Base-by-base conservation (phyloP, 1,139 yeast species). In the Suhomyces yuchorum region DNA sequence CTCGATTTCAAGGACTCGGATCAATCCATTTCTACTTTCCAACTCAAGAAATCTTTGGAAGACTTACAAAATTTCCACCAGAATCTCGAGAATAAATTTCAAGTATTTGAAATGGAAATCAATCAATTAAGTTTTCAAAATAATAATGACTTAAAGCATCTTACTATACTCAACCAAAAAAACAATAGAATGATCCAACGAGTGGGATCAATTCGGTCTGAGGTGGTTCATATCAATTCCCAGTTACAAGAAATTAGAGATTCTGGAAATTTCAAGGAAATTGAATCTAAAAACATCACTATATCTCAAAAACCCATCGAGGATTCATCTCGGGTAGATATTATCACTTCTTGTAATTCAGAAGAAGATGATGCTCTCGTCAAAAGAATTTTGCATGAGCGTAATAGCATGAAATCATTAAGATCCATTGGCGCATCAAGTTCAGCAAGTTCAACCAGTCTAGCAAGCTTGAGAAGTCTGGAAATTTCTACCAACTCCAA, bases 31-130 rank as follows among this genome's bases (percentile, higher is more conserved):
- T 30, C 19, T 11, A 35, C 34, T 17, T 36, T 43, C 34, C 51
- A 53, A 22, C 47, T 56, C 26, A 50, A 49, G n/a, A 47, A 50
- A 24, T 51, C 55, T n/a, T 48, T 56, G 43, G 53, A 49, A 8
- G 56, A 54, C 12, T 43, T 56, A 33, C 56, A 54, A 23, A 36
- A 35, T 7, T 54, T 51, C 40, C 52, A 56, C 37, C 47, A 14
- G 9, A 26, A 32, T 9, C 47, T 56, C 15, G 45, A 47, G 12
- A 40, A 39, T 35, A 51, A 47, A 42, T 56, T 56, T 38, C 49
- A 50, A n/a, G 24, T 36, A 11, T 48, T 46, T 24, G 56, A 52
- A 23, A 28, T 30, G 34, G 53, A 54, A n/a, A 35, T 56, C 37
- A 43, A 46, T 32, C 50, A 49, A 28, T 18, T 56, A 32, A 44